Evolutionary conservation across 2,329 filamentous ascomycete species (phyloP), one percentile per base, ranked within the genome.

Genomic region (Nemania sp.): DNA sequence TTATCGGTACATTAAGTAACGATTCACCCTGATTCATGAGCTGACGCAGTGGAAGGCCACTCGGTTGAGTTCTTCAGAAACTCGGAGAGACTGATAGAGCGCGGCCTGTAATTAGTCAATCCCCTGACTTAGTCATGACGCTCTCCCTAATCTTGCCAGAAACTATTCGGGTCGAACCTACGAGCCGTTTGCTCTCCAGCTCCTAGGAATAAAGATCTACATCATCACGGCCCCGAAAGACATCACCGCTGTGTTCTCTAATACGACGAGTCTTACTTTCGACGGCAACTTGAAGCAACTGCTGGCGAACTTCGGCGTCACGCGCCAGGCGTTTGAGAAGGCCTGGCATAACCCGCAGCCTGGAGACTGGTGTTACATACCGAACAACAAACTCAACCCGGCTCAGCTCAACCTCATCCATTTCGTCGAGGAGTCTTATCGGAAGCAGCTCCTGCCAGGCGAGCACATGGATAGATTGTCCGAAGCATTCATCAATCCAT

Each of bases 261-360:
- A 47, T 13, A 32, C 4, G 5, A 15, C 29, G 11, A 10, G 13
- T 4, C 25, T 47, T 7, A 29, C 45, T 2, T 47, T n/a, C 15
- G 25, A 32, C 2, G 35, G 35, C 35, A 39, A 39, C 10, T n/a
- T 39, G 35, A 39, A 39, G 35, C 35, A 39, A n/a, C 12, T 39
- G 35, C 35, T 39, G 18, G 40, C 40, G 7, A 43, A 20, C 40
- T 43, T 43, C 40, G 40, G 40, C 40, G 40, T 20, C 17, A 43
- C 15, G 7, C 40, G 40, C 15, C 40, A 32, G 13, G 21, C 45
- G 4, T 9, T 47, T 12, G 13, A 43, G 10, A 47, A 47, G 2
- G 29, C 49, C 2, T 62, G 59, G 59, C 59, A 62, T 45, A 42
- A 62, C 1, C 59, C 59, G 1, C 15, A 62, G 20, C 59, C 59